Evolutionary conservation across 352 stramenopile genomes (phyloP), one percentile per base, ranked within the genome.

Genomic region (Pythium monospermum): DNA sequence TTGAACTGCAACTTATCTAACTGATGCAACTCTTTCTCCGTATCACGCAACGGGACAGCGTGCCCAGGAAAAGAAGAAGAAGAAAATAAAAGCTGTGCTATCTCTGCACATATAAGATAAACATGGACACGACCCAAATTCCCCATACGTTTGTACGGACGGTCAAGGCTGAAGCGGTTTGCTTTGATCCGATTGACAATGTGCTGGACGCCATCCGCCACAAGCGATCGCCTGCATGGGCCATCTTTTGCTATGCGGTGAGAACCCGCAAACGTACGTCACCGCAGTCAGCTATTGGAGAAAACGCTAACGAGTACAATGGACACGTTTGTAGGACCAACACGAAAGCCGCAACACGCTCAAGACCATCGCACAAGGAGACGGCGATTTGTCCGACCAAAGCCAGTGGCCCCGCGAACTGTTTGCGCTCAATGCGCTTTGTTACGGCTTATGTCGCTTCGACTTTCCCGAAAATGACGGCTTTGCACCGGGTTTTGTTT

Each of bases 61-160:
- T n/a, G n/a, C n/a, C n/a, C n/a, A n/a, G n/a, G n/a, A n/a, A n/a
- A n/a, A n/a, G n/a, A n/a, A n/a, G n/a, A n/a, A n/a, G n/a, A n/a
- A n/a, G n/a, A n/a, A n/a, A n/a, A n/a, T n/a, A n/a, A n/a, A n/a
- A n/a, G n/a, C n/a, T n/a, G n/a, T n/a, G n/a, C n/a, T n/a, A n/a
- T n/a, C n/a, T n/a, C n/a, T n/a, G n/a, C n/a, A n/a, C n/a, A n/a
- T n/a, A n/a, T n/a, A n/a, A n/a, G 13, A 2, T 23, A 12, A 33
- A 13, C n/a, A 73, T 70, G 66, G 66, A 72, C 58, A 40, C 33
- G 21, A 83, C 71, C 64, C 61, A 83, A 45, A 64, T 87, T 57
- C 75, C 76, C 49, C 76, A 85, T 64, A 92, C 82, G 47, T 92
- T 89, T 51, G 82, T 92, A 61, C 74, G 79, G 49, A 88, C 75